phyloP scores from a whole-genome alignment of 306 rosid genomes.

The Crataegus laevigata region DNA sequence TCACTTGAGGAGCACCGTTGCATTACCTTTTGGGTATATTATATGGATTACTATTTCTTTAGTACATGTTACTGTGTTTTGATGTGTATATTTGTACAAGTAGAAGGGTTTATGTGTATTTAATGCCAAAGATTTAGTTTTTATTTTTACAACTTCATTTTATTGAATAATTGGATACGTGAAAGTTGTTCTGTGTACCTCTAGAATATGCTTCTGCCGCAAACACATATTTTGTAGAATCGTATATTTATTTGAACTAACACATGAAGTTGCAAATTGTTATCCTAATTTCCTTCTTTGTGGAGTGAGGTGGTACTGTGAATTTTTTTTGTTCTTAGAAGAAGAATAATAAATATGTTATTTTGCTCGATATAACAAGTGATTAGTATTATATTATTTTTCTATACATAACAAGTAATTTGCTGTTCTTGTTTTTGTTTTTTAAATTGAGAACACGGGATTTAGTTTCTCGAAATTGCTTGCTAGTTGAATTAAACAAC shows the following conservation, averaged over 20 bases:
- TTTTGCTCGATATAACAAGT: neutral
- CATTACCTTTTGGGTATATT: neutral
- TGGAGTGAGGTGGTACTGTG: neutral
- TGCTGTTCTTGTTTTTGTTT: neutral
- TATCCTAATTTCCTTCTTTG: neutral
- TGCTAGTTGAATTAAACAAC: neutral
- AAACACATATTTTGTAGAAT: neutral
- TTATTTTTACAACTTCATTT: neutral
- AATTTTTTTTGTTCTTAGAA: neutral
- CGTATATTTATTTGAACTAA: neutral
- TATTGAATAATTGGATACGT: neutral
- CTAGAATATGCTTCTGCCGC: neutral
- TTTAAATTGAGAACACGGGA: neutral
- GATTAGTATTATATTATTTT: neutral
- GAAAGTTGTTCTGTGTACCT: neutral
- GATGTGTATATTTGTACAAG: neutral
- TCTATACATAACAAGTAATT: neutral
- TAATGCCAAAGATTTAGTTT: neutral
- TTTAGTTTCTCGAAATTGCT: neutral
- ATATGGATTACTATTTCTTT: neutral
- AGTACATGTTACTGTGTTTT: neutral
- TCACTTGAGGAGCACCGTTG: neutral
- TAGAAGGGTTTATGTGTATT: neutral
- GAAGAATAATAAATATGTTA: neutral
- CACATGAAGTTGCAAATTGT: neutral